Conservation (phyloP, 768 basidiomycete species). For the Termitomyces sp. region DNA sequence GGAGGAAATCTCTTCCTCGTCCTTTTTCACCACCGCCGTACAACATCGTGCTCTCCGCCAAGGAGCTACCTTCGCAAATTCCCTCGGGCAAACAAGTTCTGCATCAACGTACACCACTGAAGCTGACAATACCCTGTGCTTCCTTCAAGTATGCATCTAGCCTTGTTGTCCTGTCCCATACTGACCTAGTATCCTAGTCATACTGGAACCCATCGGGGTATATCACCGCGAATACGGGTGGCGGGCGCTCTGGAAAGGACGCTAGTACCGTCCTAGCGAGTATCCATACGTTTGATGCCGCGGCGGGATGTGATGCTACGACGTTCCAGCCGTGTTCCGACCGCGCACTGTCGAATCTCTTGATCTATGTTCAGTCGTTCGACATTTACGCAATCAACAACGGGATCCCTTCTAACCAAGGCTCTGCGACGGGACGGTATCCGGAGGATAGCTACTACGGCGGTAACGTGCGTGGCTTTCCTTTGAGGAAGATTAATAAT, state of each 20-base stretch:
- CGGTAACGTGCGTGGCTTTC: conserved; percentile 57
- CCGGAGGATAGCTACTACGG: conserved; percentile 67
- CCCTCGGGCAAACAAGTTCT: conserved; percentile 45
- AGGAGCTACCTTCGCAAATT: conserved; percentile 56
- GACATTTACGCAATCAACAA: conserved; percentile 62
- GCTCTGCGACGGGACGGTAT: conserved; percentile 76
- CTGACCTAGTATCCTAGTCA: conserved; percentile 35
- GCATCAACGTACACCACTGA: conserved; percentile 48
- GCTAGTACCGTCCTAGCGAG: conserved; percentile 71
- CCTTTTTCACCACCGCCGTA: conserved; percentile 79
- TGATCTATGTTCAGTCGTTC: conserved; percentile 67
- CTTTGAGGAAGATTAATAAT: conserved; percentile 14
- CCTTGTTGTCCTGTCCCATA: background rate
- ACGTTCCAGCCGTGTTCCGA: conserved; percentile 84
- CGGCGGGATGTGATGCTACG: conserved; percentile 63
- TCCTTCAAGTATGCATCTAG: conserved; percentile 54
- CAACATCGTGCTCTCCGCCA: conserved; percentile 74
- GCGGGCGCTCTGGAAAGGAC: conserved; percentile 73
- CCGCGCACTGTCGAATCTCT: conserved; percentile 61
- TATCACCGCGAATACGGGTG: conserved; percentile 73
- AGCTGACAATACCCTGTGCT: conserved; percentile 64
- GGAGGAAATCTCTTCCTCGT: conserved; percentile 68
- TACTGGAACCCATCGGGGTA: conserved; percentile 68
- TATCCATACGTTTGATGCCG: conserved; percentile 70
- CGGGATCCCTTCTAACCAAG: conserved; percentile 45